Percentiles rank a stretch among this genome's conserved stretches.
These are phyloP conservation scores for Entonaema liquescens DNA, from an alignment of 495 filamentous ascomycete species.

Conservation along the genomic window DNA sequence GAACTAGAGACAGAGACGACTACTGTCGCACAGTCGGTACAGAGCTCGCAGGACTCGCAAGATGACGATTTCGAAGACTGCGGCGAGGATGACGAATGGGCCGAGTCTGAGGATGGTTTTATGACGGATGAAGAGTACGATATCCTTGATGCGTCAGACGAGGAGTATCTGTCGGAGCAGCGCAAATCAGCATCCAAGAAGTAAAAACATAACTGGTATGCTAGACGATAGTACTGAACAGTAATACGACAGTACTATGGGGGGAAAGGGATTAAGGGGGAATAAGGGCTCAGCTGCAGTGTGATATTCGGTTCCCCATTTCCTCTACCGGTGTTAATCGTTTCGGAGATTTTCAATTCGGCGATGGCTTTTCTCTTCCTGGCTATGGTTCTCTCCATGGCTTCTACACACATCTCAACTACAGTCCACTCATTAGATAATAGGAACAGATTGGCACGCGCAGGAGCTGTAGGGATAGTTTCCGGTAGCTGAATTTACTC, in stretches of 20 bases:
- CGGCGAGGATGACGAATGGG: slow-evolving; percentile 64
- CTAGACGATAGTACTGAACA: no score
- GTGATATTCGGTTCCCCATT: slow-evolving; percentile 12
- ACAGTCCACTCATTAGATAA: slow-evolving; percentile 37
- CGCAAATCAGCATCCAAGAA: slow-evolving; percentile 47
- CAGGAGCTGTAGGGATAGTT: slow-evolving; percentile 30
- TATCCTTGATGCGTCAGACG: slow-evolving; percentile 92
- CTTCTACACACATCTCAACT: slow-evolving; percentile 23
- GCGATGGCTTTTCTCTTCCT: slow-evolving; percentile 14
- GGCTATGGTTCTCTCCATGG: not conserved
- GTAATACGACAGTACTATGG: not conserved
- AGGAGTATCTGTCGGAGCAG: slow-evolving; percentile 72
- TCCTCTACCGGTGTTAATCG: not conserved
- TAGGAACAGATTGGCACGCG: slow-evolving; percentile 40
- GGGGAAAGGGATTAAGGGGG: not conserved
- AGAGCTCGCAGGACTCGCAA: slow-evolving; percentile 56
- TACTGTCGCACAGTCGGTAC: slow-evolving; percentile 42
- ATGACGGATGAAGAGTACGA: slow-evolving; percentile 98
- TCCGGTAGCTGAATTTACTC: slow-evolving; percentile 34
- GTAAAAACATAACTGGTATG: slow-evolving; percentile 26
- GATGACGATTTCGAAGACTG: slow-evolving; percentile 73
- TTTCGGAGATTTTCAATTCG: slow-evolving; percentile 18
- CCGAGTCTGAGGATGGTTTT: slow-evolving; percentile 72
- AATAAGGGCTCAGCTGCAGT: slow-evolving; percentile 19
- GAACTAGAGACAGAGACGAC: slow-evolving; percentile 41